phyloP scores from a whole-genome alignment of 306 rosid species.

The Dicorynia guianensis region DNA sequence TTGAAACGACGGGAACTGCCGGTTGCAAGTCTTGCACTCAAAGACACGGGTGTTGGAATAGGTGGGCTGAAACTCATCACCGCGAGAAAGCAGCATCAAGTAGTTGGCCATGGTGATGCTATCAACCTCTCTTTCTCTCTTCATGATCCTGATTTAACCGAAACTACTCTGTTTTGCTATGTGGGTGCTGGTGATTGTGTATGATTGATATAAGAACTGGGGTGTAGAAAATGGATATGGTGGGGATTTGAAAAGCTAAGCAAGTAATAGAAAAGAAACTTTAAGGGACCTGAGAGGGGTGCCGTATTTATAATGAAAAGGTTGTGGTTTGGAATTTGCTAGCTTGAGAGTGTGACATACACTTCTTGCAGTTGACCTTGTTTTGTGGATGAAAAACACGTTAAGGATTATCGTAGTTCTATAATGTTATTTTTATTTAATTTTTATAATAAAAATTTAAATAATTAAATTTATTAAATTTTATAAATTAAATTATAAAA shows the following conservation, averaged over 20 bases:
- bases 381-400: background rate
- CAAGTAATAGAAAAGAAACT: constrained; percentile 39
- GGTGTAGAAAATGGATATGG: constrained; percentile 1
- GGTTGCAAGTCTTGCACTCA: constrained; percentile 93
- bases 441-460: too few species aligned
- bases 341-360: constrained; percentile 35
- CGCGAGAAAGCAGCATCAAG: constrained; percentile 81
- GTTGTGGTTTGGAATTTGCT: constrained; percentile 10
- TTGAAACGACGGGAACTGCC: constrained; percentile 81
- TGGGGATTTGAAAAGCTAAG: background rate
- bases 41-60: constrained; percentile 60
- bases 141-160: constrained; percentile 44
- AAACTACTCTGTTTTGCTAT: background rate
- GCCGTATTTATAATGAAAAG: constrained; percentile 47
- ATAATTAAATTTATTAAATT: too few species aligned
- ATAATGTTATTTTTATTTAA: too few species aligned
- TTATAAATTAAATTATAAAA: too few species aligned
- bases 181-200: background rate
- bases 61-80: constrained; percentile 26
- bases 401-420: too few species aligned
- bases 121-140: constrained; percentile 77
- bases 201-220: background rate
- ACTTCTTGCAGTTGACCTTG: constrained; percentile 47
- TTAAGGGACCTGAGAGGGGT: constrained; percentile 21
- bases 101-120: constrained; percentile 75